A percentile compares a stretch with the other conserved stretches of the same genome.
phyloP scores from a whole-genome alignment of 176 grass and related monocot species.

The Neostapfia colusana region DNA sequence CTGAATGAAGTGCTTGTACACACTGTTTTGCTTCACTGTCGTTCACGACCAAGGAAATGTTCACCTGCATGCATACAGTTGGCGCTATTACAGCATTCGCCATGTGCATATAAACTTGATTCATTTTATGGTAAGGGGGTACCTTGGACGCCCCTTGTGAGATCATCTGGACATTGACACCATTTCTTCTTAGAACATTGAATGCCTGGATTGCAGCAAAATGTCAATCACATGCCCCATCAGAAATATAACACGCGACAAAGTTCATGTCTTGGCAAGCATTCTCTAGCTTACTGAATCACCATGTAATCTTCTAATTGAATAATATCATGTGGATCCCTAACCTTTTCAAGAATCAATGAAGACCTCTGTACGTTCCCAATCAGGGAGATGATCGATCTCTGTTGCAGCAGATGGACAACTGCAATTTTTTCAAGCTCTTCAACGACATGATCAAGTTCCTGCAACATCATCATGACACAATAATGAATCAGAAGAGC shows the following conservation, averaged over 20 bases:
- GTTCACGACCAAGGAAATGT: conserved; percentile 89
- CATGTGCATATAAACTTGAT: neutral
- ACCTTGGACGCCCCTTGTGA: conserved; percentile 99
- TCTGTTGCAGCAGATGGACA: conserved; percentile 76
- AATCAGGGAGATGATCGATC: conserved; percentile 91
- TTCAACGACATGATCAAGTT: conserved; percentile 81
- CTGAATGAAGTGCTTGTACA: conserved; percentile 67
- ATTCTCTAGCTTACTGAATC: neutral
- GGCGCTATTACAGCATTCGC: neutral
- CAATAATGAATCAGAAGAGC: conserved; percentile 10
- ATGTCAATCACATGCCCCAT: neutral
- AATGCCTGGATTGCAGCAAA: conserved; percentile 57
- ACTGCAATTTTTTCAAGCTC: conserved; percentile 87
- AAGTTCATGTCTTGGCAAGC: neutral
- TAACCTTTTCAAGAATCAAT: conserved; percentile 89
- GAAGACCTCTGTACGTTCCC: conserved; percentile 88
- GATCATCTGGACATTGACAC: conserved; percentile 97
- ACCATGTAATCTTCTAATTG: neutral
- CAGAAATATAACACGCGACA: neutral
- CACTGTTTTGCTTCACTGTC: conserved; percentile 87
- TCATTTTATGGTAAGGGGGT: neutral
- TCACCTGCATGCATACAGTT: conserved; percentile 54
- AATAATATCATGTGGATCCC: neutral
- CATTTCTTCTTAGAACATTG: conserved; percentile 71
- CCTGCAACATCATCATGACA: conserved; percentile 49